Conservation (phyloP, 2,329 filamentous ascomycete genomes). For the Nannizzia gypsea region DNA sequence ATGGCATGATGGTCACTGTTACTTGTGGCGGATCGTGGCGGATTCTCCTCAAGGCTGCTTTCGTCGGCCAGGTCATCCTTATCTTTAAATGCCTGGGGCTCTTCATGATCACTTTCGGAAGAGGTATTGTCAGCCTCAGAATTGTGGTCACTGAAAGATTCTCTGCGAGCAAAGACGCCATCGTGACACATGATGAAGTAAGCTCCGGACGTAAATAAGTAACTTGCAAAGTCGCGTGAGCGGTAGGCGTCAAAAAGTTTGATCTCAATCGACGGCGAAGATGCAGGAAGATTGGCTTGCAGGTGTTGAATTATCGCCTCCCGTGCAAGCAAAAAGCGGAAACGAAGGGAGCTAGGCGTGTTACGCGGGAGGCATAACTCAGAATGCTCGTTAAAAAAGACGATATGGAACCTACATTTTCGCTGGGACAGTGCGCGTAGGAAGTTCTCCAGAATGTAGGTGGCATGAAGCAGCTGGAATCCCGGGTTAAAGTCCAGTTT, state of each 20-base stretch:
- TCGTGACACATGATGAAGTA: conserved; percentile 62
- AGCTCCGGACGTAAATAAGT: conserved; percentile 43
- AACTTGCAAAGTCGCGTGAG: conserved; percentile 42
- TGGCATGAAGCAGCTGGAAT: conserved; percentile 59
- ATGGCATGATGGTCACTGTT: conserved; percentile 3
- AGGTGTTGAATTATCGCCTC: conserved; percentile 55
- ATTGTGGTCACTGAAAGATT: not conserved
- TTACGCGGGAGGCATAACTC: conserved; percentile 44
- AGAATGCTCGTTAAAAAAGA: conserved; percentile 50
- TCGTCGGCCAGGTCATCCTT: conserved; percentile 17
- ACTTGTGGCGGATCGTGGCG: not conserved
- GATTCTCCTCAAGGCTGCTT: conserved; percentile 16
- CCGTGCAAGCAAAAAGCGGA: conserved; percentile 52
- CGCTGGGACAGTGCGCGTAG: conserved; percentile 48
- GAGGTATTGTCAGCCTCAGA: not conserved
- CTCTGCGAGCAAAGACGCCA: conserved; percentile 28
- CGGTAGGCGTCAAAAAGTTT: conserved; percentile 39
- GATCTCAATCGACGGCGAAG: conserved; percentile 33
- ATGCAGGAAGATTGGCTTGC: conserved; percentile 30
- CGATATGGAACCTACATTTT: conserved; percentile 58
- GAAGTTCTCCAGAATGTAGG: conserved; percentile 57
- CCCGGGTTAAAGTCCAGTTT: conserved; percentile 52
- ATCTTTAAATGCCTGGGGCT: conserved; percentile 4
- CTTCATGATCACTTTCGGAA: conserved; percentile 13
- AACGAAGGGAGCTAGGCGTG: conserved; percentile 21